Percentiles rank a stretch among this genome's conserved stretches.
phyloP scores from a whole-genome alignment of 805 yeast genomes.

The Hanseniaspora taiwanica region DNA sequence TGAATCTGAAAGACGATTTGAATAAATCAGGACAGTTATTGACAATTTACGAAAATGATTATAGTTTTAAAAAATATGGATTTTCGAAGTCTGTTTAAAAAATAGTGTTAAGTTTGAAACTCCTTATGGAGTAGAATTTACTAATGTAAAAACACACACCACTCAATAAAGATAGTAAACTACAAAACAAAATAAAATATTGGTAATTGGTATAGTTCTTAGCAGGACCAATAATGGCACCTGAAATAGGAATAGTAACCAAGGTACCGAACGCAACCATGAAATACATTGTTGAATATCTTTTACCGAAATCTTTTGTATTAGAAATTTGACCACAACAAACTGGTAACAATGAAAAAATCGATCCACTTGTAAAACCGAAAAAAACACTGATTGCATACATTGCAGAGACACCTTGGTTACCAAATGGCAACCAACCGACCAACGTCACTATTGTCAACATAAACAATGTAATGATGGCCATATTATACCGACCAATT shows the following conservation, averaged over 20 bases:
- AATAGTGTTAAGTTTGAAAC: slow-evolving; percentile 4
- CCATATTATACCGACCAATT: slow-evolving; percentile 36
- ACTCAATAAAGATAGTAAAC: slow-evolving; percentile 26
- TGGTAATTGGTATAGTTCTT: slow-evolving; percentile 24
- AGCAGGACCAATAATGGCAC: slow-evolving; percentile 26
- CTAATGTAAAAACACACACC: slow-evolving; percentile 30
- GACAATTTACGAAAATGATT: slow-evolving; percentile 2
- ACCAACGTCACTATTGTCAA: slow-evolving; percentile 21
- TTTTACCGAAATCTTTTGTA: slow-evolving; percentile 34
- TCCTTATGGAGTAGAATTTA: slow-evolving; percentile 26
- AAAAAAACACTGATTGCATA: slow-evolving; percentile 31
- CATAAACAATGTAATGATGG: slow-evolving; percentile 21
- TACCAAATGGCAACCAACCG: slow-evolving; percentile 26
- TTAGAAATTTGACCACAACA: slow-evolving; percentile 40
- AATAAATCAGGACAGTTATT: slow-evolving; percentile 1
- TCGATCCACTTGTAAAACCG: slow-evolving; percentile 38
- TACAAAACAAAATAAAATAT: slow-evolving; percentile 27
- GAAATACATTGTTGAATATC: slow-evolving; percentile 40
- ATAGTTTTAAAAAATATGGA: neutral
- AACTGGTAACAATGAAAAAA: slow-evolving; percentile 37
- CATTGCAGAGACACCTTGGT: slow-evolving; percentile 15
- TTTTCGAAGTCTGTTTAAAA: slow-evolving; percentile 1
- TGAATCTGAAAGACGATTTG: slow-evolving; percentile 5
- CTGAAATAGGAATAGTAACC: slow-evolving; percentile 31
- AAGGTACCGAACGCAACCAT: slow-evolving; percentile 36